Evolutionary conservation across 1,284 basidiomycete species (phyloP).

Genomic region (Ceratobasidium sp.): DNA sequence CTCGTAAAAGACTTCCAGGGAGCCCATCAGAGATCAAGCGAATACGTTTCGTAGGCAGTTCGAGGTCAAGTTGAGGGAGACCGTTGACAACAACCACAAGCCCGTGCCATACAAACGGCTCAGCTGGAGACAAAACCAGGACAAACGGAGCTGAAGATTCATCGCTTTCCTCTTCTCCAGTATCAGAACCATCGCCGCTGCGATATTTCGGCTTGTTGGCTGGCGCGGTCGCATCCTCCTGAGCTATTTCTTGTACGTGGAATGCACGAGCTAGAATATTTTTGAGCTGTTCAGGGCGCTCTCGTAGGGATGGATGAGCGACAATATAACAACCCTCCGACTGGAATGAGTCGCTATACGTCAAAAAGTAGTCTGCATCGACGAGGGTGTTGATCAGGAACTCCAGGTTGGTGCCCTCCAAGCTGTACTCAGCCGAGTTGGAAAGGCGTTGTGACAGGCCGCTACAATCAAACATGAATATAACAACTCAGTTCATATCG

Average conservation of each 20-base stretch:
- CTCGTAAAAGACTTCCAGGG: constrained; percentile 72
- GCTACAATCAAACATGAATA: constrained; percentile 52
- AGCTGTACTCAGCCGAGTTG: constrained; percentile 93
- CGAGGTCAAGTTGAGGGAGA: constrained; percentile 75
- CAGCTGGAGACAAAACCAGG: constrained; percentile 85
- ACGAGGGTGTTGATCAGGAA: constrained; percentile 83
- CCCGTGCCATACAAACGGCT: constrained; percentile 94
- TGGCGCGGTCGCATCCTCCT: constrained; percentile 15
- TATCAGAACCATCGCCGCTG: constrained; percentile 60
- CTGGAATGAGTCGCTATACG: constrained; percentile 90
- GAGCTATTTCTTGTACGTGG: constrained; percentile 50
- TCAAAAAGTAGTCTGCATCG: constrained; percentile 90
- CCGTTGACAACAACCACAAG: constrained; percentile 76
- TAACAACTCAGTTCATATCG: not conserved
- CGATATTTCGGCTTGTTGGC: constrained; percentile 52
- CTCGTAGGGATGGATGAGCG: constrained; percentile 82
- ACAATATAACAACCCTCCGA: constrained; percentile 94
- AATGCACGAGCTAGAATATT: constrained; percentile 88
- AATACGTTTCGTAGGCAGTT: constrained; percentile 81
- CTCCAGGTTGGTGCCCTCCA: constrained; percentile 83
- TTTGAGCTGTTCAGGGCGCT: constrained; percentile 81
- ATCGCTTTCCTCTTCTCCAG: constrained; percentile 49
- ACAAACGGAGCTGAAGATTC: constrained; percentile 67
- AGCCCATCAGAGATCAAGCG: constrained; percentile 90
- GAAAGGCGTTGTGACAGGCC: constrained; percentile 86